Percentiles rank a stretch among this genome's conserved stretches.
phyloP scores from a whole-genome alignment of 441 rosid genomes.

The Geranium incanum region DNA sequence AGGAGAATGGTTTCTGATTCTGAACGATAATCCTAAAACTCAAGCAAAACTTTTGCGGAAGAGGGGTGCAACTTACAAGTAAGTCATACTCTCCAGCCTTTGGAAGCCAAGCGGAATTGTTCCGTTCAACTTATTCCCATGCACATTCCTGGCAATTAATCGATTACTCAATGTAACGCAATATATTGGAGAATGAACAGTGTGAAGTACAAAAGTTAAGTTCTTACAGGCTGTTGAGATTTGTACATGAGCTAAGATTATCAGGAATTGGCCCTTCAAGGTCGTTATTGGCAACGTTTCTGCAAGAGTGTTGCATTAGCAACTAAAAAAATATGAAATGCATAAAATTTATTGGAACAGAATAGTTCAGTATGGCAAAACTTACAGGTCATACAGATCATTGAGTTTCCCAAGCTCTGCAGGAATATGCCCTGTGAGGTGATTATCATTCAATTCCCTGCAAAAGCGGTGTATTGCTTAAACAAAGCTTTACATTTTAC shows the following conservation, averaged over 20 bases:
- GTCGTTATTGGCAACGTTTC: conserved; percentile 80
- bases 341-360: background rate
- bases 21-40: too few relatives aligned
- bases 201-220: background rate
- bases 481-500: background rate
- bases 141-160: conserved; percentile 52
- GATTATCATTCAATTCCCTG: conserved; percentile 81
- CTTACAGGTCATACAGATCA: conserved; percentile 86
- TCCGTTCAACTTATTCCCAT: conserved; percentile 67
- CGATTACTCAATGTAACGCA: background rate
- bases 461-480: background rate
- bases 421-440: conserved; percentile 71
- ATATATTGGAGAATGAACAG: background rate
- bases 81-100: conserved; percentile 74
- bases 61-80: conserved; percentile 45
- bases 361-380: conserved; percentile 3
- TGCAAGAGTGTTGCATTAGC: conserved; percentile 19
- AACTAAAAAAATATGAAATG: background rate
- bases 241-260: conserved; percentile 68
- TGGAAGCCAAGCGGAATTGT: conserved; percentile 61
- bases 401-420: conserved; percentile 93
- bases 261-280: conserved; percentile 79
- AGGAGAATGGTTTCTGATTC: too few relatives aligned
- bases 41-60: background rate
- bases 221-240: conserved; percentile 77